Base-by-base conservation (phyloP, 495 filamentous ascomycete species). In the Talaromyces borbonicus region DNA sequence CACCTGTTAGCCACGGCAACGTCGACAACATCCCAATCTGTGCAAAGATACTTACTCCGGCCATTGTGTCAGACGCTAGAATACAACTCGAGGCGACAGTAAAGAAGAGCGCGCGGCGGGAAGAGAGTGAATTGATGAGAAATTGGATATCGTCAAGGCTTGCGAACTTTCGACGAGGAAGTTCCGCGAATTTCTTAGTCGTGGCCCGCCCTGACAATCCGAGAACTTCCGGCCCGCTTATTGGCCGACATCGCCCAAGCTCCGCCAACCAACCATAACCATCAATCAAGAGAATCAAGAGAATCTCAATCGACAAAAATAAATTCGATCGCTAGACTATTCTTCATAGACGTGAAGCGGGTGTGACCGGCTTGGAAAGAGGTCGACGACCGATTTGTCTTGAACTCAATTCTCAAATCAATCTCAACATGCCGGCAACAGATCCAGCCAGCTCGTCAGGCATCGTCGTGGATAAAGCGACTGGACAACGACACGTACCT, bases 401-500 rank as follows among this genome's bases (percentile, higher is more conserved):
- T n/a, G n/a, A n/a, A n/a, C n/a, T 32, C 39, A n/a, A 32, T 31
- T 25, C 38, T 7, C 5, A 23, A 33, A 33, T 47, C 23, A 12
- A 30, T 6, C 25, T 27, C 20, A 55, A 27, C 9, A 57, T 57
- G 50, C 31, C 55, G 23, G 43, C 57, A 40, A 39, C 49, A 40
- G 44, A 51, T 45, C 36, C 50, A 38, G 48, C 65, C 53, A 49
- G 54, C 26, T 52, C 52, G 31, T 77, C 85, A 27, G 93, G 92
- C 53, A 96, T 97, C 56, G 76, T 84, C 46, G 80, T 78, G 41
- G 77, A 83, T 56, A 67, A 73, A 38, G 59, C 57, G 46, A 81
- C 78, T 52, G 93, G 93, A 56, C 81, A 90, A 61, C 81, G 85
- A 27, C 79, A 84, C 48, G 96, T 99, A 46, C 93, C 93, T 25